Percentiles rank a stretch among this genome's conserved stretches.
phyloP scores from a whole-genome alignment of 2,329 filamentous ascomycete genomes.

The Phyllosticta paracitricarpa region DNA sequence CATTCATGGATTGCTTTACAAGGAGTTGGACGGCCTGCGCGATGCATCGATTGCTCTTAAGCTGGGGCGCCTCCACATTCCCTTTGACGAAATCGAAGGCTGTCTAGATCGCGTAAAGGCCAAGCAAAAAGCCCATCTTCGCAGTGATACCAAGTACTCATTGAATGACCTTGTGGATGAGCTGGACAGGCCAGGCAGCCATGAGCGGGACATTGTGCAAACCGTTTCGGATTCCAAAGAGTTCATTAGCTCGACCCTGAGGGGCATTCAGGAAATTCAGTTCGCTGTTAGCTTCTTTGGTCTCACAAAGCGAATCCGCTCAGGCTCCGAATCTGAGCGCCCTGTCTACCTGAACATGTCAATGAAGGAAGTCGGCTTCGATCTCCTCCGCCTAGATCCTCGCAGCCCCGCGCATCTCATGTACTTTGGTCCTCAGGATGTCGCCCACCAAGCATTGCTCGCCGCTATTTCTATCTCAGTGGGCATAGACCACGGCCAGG shows the following conservation, averaged over 20 bases:
- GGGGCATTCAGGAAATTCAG: slow-evolving; percentile 92
- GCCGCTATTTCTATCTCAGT: slow-evolving; percentile 88
- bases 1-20: slow-evolving; percentile 81
- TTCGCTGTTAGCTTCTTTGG: slow-evolving; percentile 88
- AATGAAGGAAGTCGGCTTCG: slow-evolving; percentile 93
- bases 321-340: slow-evolving; percentile 51
- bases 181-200: slow-evolving; percentile 56
- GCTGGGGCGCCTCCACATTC: slow-evolving; percentile 79
- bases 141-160: slow-evolving; percentile 43
- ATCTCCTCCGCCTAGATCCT: slow-evolving; percentile 81
- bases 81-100: slow-evolving; percentile 71
- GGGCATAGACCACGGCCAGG: slow-evolving; percentile 81
- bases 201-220: slow-evolving; percentile 60
- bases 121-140: slow-evolving; percentile 24
- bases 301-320: slow-evolving; percentile 67
- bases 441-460: slow-evolving; percentile 87
- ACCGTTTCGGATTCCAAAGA: slow-evolving; percentile 88
- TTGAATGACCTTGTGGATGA: slow-evolving; percentile 68
- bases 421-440: slow-evolving; percentile 90
- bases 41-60: slow-evolving; percentile 88
- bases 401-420: slow-evolving; percentile 93
- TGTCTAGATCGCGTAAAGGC: slow-evolving; percentile 49
- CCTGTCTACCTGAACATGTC: slow-evolving; percentile 76
- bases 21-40: slow-evolving; percentile 72
- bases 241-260: slow-evolving; percentile 78